These are phyloP conservation scores for Pythium grandisporangium DNA, from an alignment of 352 stramenopile species.

Conservation along the genomic window DNA sequence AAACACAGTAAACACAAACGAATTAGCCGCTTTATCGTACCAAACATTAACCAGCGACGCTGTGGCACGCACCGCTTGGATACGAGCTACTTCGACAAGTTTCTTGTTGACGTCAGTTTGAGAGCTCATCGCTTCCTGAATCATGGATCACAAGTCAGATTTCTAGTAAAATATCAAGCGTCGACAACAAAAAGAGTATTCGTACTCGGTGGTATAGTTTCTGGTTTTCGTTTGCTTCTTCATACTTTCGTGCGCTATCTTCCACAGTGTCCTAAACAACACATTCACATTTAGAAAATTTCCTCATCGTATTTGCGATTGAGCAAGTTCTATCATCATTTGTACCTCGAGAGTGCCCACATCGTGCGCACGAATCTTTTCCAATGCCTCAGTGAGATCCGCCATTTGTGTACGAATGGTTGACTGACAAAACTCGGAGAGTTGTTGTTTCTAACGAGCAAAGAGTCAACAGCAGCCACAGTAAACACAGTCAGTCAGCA, in stretches of 20 bases:
- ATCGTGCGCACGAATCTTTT: constrained; percentile 57
- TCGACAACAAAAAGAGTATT: too few species aligned
- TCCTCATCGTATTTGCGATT: too few species aligned
- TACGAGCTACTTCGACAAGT: constrained; percentile 52
- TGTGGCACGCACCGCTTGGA: constrained; percentile 36
- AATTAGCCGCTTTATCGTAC: too few species aligned
- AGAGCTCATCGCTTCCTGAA: constrained; percentile 32
- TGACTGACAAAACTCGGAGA: constrained; percentile 54
- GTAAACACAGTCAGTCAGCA: too few species aligned
- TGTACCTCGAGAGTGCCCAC: constrained; percentile 14
- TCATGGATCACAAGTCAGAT: too few species aligned
- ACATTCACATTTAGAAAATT: not conserved
- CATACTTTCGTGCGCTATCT: constrained; percentile 40
- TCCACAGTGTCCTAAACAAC: constrained; percentile 30
- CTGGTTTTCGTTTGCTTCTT: constrained; percentile 49
- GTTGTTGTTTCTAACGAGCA: constrained; percentile 53
- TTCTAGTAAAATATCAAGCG: too few species aligned
- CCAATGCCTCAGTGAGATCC: constrained; percentile 38
- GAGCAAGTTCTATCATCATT: too few species aligned
- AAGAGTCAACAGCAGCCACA: not conserved
- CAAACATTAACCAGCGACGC: too few species aligned
- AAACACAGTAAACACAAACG: too few species aligned
- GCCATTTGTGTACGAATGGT: constrained; percentile 41
- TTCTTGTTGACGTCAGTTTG: constrained; percentile 56
- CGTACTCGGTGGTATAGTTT: constrained; percentile 38